These are phyloP conservation scores for Decorospora gaudefroyi DNA, from an alignment of 2,329 filamentous ascomycete genomes.

Conservation along the genomic window DNA sequence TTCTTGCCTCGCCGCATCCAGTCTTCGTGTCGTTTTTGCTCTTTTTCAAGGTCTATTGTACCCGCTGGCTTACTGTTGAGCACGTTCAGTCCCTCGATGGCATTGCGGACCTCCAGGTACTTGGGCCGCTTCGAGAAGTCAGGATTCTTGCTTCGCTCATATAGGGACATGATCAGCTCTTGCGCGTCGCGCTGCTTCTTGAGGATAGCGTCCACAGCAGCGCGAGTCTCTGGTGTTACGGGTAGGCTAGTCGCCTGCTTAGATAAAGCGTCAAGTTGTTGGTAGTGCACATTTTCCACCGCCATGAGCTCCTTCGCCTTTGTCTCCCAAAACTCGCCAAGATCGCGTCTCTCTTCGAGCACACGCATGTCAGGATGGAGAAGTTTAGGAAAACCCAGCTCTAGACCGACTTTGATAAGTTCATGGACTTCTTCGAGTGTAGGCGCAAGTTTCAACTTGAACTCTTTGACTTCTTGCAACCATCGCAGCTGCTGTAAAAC, in stretches of 20 bases:
- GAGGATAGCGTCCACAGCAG: constrained; percentile 84
- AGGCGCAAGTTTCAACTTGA: constrained; percentile 64
- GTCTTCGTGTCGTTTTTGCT: constrained; percentile 93
- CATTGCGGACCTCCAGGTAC: constrained; percentile 86
- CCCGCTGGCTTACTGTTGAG: constrained; percentile 91
- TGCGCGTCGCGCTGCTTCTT: constrained; percentile 96
- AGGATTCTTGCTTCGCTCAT: constrained; percentile 72
- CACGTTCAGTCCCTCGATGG: constrained; percentile 84
- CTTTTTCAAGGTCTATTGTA: constrained; percentile 89
- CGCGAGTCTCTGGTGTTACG: constrained; percentile 78
- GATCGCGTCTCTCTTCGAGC: constrained; percentile 74
- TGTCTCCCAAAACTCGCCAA: constrained; percentile 85
- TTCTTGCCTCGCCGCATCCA: constrained; percentile 99
- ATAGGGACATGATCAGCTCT: constrained; percentile 80
- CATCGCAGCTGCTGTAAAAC: constrained; percentile 85
- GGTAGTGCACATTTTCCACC: constrained; percentile 90
- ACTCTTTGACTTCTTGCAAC: constrained; percentile 75
- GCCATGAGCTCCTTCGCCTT: constrained; percentile 91
- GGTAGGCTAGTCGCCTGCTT: constrained; percentile 79
- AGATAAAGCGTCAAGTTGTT: constrained; percentile 89
- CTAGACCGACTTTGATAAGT: constrained; percentile 75
- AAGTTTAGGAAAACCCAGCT: constrained; percentile 76
- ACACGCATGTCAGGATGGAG: constrained; percentile 78
- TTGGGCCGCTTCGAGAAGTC: constrained; percentile 80
- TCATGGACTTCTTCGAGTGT: constrained; percentile 77